These are phyloP conservation scores for Cymbopogon citratus DNA, from an alignment of 176 grass and related monocot species.

Conservation along the genomic window DNA sequence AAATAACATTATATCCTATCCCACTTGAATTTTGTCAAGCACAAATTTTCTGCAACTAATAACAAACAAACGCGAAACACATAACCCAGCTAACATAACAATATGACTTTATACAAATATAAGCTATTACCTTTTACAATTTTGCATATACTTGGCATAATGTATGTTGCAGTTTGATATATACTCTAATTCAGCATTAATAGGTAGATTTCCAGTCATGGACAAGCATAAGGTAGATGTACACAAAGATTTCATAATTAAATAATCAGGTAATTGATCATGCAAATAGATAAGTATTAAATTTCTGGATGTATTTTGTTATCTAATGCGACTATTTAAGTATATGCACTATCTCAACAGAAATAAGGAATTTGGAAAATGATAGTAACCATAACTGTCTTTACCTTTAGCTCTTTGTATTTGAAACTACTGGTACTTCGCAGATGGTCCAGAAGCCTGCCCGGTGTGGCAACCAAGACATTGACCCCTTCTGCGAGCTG, in stretches of 20 bases:
- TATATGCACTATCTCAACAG: neutral
- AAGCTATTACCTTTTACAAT: neutral
- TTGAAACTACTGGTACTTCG: conserved; percentile 67
- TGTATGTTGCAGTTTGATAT: neutral
- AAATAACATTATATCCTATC: neutral
- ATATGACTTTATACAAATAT: neutral
- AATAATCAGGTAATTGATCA: neutral
- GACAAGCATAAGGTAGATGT: neutral
- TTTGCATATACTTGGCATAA: neutral
- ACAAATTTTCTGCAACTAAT: neutral
- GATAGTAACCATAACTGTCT: neutral
- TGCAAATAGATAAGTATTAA: neutral
- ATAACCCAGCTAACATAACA: neutral
- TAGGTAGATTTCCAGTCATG: neutral
- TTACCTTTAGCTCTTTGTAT: conserved; percentile 70
- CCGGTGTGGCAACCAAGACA: conserved; percentile 81
- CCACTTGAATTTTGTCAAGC: neutral
- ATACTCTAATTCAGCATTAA: neutral
- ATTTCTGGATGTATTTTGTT: neutral
- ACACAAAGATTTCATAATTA: neutral
- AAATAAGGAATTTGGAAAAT: neutral
- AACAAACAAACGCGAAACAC: neutral
- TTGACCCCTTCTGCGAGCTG: conserved; percentile 68
- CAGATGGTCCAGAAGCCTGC: conserved; percentile 89
- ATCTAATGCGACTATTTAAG: neutral